Conservation (phyloP, 257 asterid genomes). For the Apocynum venetum region DNA sequence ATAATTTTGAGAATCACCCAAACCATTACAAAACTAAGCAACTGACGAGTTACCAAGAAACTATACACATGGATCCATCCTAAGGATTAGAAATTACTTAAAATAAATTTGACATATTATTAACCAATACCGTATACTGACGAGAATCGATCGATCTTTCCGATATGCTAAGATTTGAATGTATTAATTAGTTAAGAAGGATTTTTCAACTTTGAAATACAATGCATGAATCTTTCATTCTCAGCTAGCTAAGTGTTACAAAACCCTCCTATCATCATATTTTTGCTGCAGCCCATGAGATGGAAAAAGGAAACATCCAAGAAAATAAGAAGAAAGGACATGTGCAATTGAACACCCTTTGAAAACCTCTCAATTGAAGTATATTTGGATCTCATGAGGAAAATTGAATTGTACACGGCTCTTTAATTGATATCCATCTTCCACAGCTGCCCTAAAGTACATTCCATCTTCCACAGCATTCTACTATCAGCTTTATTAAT, state of each 20-base stretch:
- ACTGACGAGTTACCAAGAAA: no score
- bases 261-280: not conserved
- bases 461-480: constrained; percentile 14
- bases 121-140: no score
- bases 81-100: no score
- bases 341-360: constrained; percentile 22
- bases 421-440: not conserved
- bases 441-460: not conserved
- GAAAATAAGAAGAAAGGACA: constrained; percentile 40
- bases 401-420: constrained; percentile 16
- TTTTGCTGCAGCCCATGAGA: constrained; percentile 29
- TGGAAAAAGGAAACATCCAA: constrained; percentile 46
- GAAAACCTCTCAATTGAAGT: not conserved
- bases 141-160: no score
- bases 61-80: no score
- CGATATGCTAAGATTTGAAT: no score
- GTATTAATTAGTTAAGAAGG: no score
- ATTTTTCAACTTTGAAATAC: no score
- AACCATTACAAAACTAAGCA: not conserved
- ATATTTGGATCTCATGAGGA: not conserved
- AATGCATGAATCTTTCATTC: constrained; percentile 27
- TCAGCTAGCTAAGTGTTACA: constrained; percentile 13
- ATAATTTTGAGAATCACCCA: not conserved
- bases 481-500: not conserved
- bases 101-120: no score